These are phyloP conservation scores for Alternaria solani DNA, from an alignment of 2,329 filamentous ascomycete genomes.

Conservation along the genomic window DNA sequence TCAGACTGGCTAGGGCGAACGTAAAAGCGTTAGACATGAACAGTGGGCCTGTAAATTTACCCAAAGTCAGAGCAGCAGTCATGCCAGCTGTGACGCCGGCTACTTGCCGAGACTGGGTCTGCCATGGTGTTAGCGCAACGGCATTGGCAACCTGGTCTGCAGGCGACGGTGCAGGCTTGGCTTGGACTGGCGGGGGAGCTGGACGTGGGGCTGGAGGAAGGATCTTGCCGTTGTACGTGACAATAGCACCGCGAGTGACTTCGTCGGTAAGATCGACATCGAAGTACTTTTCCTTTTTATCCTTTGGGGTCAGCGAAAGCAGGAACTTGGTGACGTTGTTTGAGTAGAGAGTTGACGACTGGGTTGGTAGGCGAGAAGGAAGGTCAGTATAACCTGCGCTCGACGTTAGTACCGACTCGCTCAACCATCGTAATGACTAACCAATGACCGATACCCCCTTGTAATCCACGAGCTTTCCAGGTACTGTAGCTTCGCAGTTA, in stretches of 20 bases:
- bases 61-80: constrained; percentile 76
- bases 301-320: constrained; percentile 79
- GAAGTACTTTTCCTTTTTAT: constrained; percentile 80
- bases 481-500: constrained; percentile 83
- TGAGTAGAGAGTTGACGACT: constrained; percentile 88
- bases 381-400: constrained; percentile 77
- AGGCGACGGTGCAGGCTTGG: constrained; percentile 50
- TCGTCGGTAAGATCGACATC: constrained; percentile 83
- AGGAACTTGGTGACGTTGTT: constrained; percentile 94
- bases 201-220: constrained; percentile 78
- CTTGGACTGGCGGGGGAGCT: constrained; percentile 64
- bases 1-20: constrained; percentile 81
- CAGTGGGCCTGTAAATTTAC: constrained; percentile 78
- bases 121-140: constrained; percentile 79
- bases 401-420: constrained; percentile 46
- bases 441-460: constrained; percentile 86
- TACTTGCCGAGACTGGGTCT: constrained; percentile 80
- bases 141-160: constrained; percentile 60
- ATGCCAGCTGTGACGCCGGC: constrained; percentile 78
- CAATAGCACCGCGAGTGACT: constrained; percentile 84
- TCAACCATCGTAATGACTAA: constrained; percentile 45
- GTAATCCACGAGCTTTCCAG: constrained; percentile 73
- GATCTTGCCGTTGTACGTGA: constrained; percentile 79
- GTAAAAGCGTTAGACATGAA: constrained; percentile 92
- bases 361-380: constrained; percentile 84